Evolutionary conservation across 2,329 filamentous ascomycete species (phyloP).

Genomic region (Penicillium sp.): DNA sequence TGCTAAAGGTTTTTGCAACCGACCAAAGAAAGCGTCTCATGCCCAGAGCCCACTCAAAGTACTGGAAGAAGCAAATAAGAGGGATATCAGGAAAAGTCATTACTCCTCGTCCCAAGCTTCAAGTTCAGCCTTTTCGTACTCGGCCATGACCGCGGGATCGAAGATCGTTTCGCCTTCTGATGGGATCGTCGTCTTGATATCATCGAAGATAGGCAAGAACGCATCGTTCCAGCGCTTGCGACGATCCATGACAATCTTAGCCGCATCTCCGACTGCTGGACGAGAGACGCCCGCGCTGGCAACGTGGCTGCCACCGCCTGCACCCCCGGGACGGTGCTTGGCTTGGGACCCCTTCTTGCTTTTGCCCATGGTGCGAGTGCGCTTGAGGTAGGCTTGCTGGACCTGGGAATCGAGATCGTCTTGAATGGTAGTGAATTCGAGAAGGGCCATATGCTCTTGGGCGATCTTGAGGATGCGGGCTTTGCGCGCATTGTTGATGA

Average conservation of each 20-base stretch:
- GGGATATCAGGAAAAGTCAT: conserved; percentile 29
- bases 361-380: conserved; percentile 90
- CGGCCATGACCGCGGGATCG: conserved; percentile 67
- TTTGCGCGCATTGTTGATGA: conserved; percentile 88
- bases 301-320: conserved; percentile 65
- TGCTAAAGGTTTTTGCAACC: background rate
- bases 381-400: conserved; percentile 91
- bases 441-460: conserved; percentile 88
- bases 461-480: conserved; percentile 80
- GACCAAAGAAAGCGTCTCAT: conserved; percentile 3
- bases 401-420: conserved; percentile 95
- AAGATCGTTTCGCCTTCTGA: conserved; percentile 69
- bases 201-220: conserved; percentile 86
- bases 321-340: conserved; percentile 59
- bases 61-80: background rate
- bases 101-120: conserved; percentile 80
- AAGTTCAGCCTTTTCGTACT: conserved; percentile 70
- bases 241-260: conserved; percentile 88
- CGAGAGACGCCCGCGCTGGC: conserved; percentile 47
- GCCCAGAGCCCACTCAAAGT: too few relatives aligned
- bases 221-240: conserved; percentile 84
- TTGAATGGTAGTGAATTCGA: conserved; percentile 94
- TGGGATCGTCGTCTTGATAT: conserved; percentile 73
- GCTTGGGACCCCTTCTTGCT: conserved; percentile 79
- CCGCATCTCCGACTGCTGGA: conserved; percentile 79